Percentiles rank a stretch among this genome's conserved stretches.
Conservation (phyloP, 371 early-diverging fungal genomes). For the Mortierella sp. region DNA sequence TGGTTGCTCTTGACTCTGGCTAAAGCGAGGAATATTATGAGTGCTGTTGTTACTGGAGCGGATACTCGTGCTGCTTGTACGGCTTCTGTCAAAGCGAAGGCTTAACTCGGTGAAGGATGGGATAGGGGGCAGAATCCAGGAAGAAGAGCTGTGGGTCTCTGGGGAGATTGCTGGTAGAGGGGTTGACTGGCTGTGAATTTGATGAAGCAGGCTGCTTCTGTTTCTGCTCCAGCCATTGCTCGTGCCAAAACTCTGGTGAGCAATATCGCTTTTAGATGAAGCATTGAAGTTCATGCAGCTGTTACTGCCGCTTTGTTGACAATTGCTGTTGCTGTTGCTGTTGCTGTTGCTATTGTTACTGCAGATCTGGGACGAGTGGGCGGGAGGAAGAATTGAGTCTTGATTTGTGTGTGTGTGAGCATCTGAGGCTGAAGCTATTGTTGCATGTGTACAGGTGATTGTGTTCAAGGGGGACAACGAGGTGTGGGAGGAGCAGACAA, state of each 20-base stretch:
- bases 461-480: slow-evolving; percentile 29
- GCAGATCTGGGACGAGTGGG: slow-evolving; percentile 1
- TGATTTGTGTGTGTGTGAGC: slow-evolving; percentile 4
- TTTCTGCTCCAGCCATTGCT: background rate
- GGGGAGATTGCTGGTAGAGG: background rate
- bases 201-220: background rate
- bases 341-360: slow-evolving; percentile 4
- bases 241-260: background rate
- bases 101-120: slow-evolving; percentile 38
- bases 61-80: slow-evolving; percentile 14
- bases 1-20: background rate
- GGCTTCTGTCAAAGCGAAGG: slow-evolving; percentile 33
- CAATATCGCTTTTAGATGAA: background rate
- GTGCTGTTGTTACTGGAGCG: background rate
- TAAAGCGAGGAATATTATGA: background rate
- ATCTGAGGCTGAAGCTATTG: background rate
- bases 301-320: background rate
- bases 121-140: slow-evolving; percentile 45
- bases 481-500: background rate
- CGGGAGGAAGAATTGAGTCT: background rate
- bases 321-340: slow-evolving; percentile 4
- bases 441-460: slow-evolving; percentile 9
- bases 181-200: background rate
- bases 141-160: background rate
- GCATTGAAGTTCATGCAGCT: background rate